phyloP scores from a whole-genome alignment of 495 filamentous ascomycete species.

The Delitschia confertaspora region DNA sequence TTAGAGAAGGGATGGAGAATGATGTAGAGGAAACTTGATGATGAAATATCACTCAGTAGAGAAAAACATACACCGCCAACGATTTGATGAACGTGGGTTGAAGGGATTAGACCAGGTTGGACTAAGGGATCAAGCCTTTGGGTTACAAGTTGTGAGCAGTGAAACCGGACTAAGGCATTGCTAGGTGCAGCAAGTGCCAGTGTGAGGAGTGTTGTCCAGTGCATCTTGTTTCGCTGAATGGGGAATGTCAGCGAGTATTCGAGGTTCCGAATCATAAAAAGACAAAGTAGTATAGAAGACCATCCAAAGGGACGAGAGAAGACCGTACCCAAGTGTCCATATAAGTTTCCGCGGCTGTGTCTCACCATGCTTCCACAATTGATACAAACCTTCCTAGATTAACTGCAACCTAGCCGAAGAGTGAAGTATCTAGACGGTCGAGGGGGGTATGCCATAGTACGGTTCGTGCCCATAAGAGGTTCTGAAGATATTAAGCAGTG shows the following conservation, averaged over 20 bases:
- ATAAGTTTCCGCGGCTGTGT: too few species aligned
- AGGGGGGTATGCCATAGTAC: too few species aligned
- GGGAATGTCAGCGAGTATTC: background rate
- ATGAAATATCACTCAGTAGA: too few species aligned
- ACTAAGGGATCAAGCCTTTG: conserved; percentile 22
- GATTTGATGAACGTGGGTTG: conserved; percentile 40
- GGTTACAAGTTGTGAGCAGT: conserved; percentile 22
- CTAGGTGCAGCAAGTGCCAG: conserved; percentile 16
- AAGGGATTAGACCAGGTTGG: conserved; percentile 17
- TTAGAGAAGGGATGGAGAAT: background rate
- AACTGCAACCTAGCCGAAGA: too few species aligned
- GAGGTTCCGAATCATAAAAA: background rate
- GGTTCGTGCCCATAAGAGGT: too few species aligned
- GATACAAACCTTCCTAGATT: too few species aligned
- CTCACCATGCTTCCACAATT: too few species aligned
- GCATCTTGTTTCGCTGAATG: conserved; percentile 10
- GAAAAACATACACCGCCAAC: conserved; percentile 37
- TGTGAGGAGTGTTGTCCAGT: conserved; percentile 8
- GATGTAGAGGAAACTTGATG: conserved; percentile 1
- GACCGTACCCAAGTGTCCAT: too few species aligned
- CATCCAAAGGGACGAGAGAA: too few species aligned
- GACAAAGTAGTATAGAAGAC: background rate
- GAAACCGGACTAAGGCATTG: conserved; percentile 21
- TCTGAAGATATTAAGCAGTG: too few species aligned
- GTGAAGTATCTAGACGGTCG: too few species aligned